Evolutionary conservation across 768 basidiomycete genomes (phyloP), one percentile per base, ranked within the genome.

Genomic region (Lactifluus echinatus): DNA sequence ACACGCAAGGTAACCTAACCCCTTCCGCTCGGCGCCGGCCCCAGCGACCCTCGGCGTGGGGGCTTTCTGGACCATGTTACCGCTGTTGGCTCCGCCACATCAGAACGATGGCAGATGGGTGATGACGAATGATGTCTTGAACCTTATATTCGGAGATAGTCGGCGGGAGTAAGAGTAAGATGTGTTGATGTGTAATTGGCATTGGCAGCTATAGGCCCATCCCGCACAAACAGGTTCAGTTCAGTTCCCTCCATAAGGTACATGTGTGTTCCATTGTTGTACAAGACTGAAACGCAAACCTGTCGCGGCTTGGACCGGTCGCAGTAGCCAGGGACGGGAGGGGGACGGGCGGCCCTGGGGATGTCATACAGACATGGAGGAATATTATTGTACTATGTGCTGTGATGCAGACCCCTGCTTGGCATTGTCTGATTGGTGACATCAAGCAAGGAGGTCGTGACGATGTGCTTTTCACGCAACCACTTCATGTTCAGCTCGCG

Each of bases 51-150:
- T 94, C 8, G 92, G 93, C 3, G 87, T 93, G 43, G 93, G 95
- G 69, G n/a, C n/a, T 95, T 94, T 68, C 82, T 90, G 62, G 93
- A 93, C 19, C 75, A 74, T 6, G 64, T 82, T 19, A 67, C 66
- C 19, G 69, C 73, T 42, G 53, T 74, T 6, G 77, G 76, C 1
- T 64, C 70, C 8, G 69, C 63, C 3, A 68, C 68, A 1, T 62
- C 66, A 8, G 17, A 31, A 1, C 65, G 69, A 33, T 78, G 72
- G 68, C 68, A 72, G 44, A 66, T 69, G 17, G 92, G 93, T 5
- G 89, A 93, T 47, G 93, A 95, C 69, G 94, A 89, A 93, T 47
- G 93, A 95, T 69, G 94, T 94, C 63, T 80, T 90, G 58, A 93
- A 93, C 15, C 76, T 95, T 2, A 79, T 84, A 8, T 80, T 78